These are phyloP conservation scores for Podila epigama DNA, from an alignment of 192 early-diverging fungal species.

Conservation along the genomic window DNA sequence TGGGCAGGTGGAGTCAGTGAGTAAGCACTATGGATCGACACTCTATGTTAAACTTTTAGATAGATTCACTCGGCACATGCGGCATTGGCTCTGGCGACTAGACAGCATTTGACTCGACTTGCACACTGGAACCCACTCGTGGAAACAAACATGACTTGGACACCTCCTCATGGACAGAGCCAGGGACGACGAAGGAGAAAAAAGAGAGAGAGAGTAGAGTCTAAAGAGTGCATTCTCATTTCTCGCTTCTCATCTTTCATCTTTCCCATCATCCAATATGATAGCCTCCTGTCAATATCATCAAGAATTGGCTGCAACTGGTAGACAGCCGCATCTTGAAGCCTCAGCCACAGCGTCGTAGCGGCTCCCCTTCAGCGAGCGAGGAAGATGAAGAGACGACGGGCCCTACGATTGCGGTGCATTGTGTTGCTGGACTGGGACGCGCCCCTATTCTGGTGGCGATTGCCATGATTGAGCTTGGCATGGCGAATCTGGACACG, in stretches of 20 bases:
- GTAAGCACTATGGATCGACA: background rate
- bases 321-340: constrained; percentile 63
- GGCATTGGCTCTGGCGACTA: no score
- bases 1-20: no score
- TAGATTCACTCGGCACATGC: no score
- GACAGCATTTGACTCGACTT: no score
- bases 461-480: constrained; percentile 79
- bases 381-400: constrained; percentile 29
- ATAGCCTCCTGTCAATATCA: constrained; percentile 66
- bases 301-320: constrained; percentile 74
- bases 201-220: no score
- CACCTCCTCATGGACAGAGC: no score
- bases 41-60: no score
- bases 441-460: constrained; percentile 93
- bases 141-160: no score
- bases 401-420: constrained; percentile 78
- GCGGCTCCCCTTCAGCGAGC: constrained; percentile 21
- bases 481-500: constrained; percentile 79
- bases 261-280: background rate
- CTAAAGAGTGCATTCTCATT: no score
- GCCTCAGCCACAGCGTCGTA: constrained; percentile 11
- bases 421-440: constrained; percentile 95
- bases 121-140: no score
- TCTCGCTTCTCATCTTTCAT: background rate
- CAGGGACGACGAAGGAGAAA: no score